Percentiles rank a stretch among this genome's conserved stretches.
These are phyloP conservation scores for Vicia faba DNA, from an alignment of 306 rosid species.

Conservation along the genomic window DNA sequence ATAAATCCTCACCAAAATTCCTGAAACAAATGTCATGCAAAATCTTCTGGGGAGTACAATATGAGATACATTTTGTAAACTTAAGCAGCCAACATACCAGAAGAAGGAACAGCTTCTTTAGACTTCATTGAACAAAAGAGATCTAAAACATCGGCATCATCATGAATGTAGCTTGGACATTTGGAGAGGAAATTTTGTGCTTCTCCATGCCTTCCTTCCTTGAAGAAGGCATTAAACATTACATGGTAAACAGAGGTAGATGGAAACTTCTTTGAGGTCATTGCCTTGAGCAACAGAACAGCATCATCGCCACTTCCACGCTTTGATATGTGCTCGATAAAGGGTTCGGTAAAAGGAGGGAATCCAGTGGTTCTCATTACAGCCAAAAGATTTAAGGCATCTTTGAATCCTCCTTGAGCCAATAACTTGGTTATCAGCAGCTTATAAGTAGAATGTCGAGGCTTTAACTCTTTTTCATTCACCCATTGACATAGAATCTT, in stretches of 20 bases:
- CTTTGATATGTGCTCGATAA: conserved; percentile 61
- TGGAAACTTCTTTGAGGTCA: conserved; percentile 71
- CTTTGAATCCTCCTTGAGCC: conserved; percentile 57
- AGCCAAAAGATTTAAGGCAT: conserved; percentile 65
- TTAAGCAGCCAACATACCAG: conserved; percentile 54
- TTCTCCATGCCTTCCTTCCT: conserved; percentile 59
- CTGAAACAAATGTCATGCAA: no score
- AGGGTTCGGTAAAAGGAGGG: conserved; percentile 74
- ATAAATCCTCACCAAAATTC: no score
- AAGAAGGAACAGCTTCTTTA: conserved; percentile 47
- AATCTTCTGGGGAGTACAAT: conserved; percentile 41
- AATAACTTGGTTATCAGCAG: conserved; percentile 53
- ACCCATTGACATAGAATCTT: conserved; percentile 52
- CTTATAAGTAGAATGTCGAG: conserved; percentile 72
- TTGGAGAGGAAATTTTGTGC: conserved; percentile 76
- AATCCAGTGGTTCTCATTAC: conserved; percentile 68
- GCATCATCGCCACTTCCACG: conserved; percentile 78
- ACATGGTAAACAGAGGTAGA: conserved; percentile 55
- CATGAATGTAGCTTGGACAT: conserved; percentile 73
- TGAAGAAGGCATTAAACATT: conserved; percentile 66
- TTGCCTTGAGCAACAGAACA: conserved; percentile 54
- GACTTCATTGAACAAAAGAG: conserved; percentile 58
- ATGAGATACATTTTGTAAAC: conserved; percentile 34
- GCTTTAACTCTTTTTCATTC: conserved; percentile 52
- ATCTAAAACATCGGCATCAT: conserved; percentile 73